Base-by-base conservation (phyloP, 208 protist species). In the Trypanosoma scelopori region DNA sequence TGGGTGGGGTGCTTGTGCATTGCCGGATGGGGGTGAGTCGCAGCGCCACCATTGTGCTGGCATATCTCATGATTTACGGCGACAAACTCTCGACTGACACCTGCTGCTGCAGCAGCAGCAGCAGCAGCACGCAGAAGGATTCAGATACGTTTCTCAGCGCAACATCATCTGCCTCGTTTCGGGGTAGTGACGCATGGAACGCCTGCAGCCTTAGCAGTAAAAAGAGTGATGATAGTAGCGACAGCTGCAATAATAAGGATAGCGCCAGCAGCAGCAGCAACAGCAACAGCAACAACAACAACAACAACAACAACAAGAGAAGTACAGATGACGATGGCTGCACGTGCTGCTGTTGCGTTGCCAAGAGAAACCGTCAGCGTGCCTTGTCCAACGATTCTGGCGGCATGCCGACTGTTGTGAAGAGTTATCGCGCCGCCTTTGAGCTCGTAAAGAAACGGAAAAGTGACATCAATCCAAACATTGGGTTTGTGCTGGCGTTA, bases 21-120 rank as follows among this genome's bases (percentile, higher is more conserved):
- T 95, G 89, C 59, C 84, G 84, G 13, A 84, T 87, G 75, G 89
- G 89, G 47, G 78, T 95, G 22, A 92, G 85, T 55, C 84, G 89
- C 39, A 92, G 85, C 45, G 89, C 84, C 25, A 77, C 82, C 22
- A 78, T 93, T 48, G 60, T 95, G 9, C 61, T 95, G 18, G 85
- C 84, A 15, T 95, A 95, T 41, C 67, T 93, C 39, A 92, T 95
- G 25, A 72, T 94, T 22, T 91, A 90, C 60, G 85, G 88, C 16
- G 69, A 68, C 28, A 49, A 47, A 5, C 57, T 93, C 12, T 68
- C 63, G 6, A 42, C 20, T 1, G 48, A 75, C 49, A 41, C 23
- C n/a, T 52, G 48, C 32, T 51, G 52, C 28, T 18, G 28, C 25
- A 20, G 13, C 6, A 28, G 4, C 20, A 28, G n/a, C 15, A 48